A percentile compares a stretch with the other conserved stretches of the same genome.
These are phyloP conservation scores for Stentor roeselii DNA, from an alignment of 73 alveolate genomes.

Conservation along the genomic window DNA sequence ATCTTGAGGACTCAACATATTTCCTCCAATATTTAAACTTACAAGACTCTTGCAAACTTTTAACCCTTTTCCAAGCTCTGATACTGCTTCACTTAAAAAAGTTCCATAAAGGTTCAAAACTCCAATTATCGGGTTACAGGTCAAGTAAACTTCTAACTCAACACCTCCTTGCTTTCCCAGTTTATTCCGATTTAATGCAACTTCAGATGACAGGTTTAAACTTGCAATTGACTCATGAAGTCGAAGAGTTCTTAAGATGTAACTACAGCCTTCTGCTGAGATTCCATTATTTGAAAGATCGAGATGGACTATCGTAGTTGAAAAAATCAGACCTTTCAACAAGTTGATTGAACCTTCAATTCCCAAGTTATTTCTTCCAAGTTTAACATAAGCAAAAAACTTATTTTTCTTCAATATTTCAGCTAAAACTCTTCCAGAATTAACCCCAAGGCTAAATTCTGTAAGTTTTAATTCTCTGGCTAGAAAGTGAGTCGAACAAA, in stretches of 20 bases:
- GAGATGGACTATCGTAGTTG: neutral
- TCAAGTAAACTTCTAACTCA: conserved; percentile 17
- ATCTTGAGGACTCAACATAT: neutral
- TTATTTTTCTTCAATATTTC: neutral
- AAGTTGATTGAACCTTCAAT: neutral
- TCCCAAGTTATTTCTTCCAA: neutral
- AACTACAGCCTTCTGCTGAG: neutral
- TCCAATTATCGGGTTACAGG: conserved; percentile 29
- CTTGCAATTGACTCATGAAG: neutral
- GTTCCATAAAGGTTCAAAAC: conserved; percentile 33
- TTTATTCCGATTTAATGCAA: neutral
- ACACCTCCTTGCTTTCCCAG: conserved; percentile 6
- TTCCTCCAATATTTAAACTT: neutral
- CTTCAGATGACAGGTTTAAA: neutral
- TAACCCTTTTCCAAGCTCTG: conserved; percentile 15
- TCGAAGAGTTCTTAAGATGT: neutral
- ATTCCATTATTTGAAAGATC: neutral
- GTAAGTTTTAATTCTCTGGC: neutral
- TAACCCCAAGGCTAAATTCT: neutral
- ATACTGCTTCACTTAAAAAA: conserved; percentile 31
- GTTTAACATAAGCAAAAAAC: neutral
- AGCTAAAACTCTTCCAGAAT: conserved; percentile 2
- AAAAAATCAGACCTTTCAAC: neutral
- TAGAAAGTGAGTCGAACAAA: conserved; percentile 8
- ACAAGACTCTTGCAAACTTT: neutral